A percentile compares a stretch with the other conserved stretches of the same genome.
These are phyloP conservation scores for Hemileccinum rubropunctum DNA, from an alignment of 768 basidiomycete species.

Conservation along the genomic window DNA sequence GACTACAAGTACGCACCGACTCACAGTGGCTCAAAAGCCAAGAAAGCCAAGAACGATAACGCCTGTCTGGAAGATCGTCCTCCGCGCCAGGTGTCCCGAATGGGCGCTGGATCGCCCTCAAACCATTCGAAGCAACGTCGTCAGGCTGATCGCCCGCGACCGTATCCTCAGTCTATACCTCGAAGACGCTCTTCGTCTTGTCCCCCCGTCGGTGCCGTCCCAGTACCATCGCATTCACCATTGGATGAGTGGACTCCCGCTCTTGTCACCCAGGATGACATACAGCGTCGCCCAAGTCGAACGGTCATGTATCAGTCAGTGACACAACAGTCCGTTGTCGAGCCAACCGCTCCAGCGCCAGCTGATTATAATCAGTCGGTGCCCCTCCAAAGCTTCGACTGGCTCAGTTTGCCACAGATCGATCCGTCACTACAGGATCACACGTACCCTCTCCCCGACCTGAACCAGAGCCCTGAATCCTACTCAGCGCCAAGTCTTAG, in stretches of 20 bases:
- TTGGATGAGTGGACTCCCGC: slow-evolving; percentile 20
- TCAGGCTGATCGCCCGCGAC: slow-evolving; percentile 18
- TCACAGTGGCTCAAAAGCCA: slow-evolving; percentile 18
- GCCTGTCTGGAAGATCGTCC: slow-evolving; percentile 7
- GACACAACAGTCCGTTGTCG: slow-evolving; percentile 7
- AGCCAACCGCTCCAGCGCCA: slow-evolving; percentile 1
- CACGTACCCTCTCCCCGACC: neutral
- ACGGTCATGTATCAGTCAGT: slow-evolving; percentile 35
- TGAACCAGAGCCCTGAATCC: slow-evolving; percentile 1
- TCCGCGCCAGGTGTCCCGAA: slow-evolving; percentile 10
- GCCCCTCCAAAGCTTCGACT: slow-evolving; percentile 3
- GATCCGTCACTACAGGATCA: slow-evolving; percentile 5
- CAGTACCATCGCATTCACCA: slow-evolving; percentile 17
- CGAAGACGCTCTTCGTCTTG: slow-evolving; percentile 41
- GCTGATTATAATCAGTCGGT: neutral
- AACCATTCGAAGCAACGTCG: slow-evolving; percentile 7
- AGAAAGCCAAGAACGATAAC: slow-evolving; percentile 17
- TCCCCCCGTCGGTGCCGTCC: slow-evolving; percentile 37
- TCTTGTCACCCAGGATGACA: slow-evolving; percentile 30
- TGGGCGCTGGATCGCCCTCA: neutral
- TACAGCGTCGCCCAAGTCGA: slow-evolving; percentile 34
- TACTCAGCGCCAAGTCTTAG: neutral
- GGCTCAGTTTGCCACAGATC: slow-evolving; percentile 12
- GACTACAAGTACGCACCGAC: slow-evolving; percentile 42
- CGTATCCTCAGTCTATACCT: slow-evolving; percentile 21